These are phyloP conservation scores for Populus deltoides DNA, from an alignment of 345 rosid genomes.

Conservation along the genomic window DNA sequence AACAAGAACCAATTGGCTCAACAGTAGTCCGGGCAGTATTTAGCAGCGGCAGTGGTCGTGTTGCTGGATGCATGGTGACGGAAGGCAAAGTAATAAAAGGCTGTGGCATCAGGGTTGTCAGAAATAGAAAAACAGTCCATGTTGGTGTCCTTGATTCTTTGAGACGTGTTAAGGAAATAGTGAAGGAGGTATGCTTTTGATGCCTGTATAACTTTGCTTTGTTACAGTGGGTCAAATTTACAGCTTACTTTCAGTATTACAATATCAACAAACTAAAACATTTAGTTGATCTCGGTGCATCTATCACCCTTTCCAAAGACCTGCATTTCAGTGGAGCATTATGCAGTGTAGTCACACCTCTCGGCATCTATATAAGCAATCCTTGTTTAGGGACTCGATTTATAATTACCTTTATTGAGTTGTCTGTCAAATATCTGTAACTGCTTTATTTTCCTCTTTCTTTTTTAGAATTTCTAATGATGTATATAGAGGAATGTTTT, in stretches of 20 bases:
- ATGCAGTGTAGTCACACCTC: background rate
- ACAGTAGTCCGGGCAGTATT: slow-evolving; percentile 87
- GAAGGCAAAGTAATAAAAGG: slow-evolving; percentile 86
- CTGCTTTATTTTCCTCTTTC: background rate
- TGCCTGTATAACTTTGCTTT: background rate
- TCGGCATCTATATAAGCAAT: background rate
- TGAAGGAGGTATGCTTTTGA: slow-evolving; percentile 72
- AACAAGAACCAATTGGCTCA: slow-evolving; percentile 75
- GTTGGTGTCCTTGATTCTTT: slow-evolving; percentile 80
- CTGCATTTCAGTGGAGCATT: background rate
- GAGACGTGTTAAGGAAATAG: slow-evolving; percentile 82
- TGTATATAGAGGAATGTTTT: background rate
- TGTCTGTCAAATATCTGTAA: background rate
- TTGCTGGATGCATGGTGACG: slow-evolving; percentile 95
- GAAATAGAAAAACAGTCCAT: slow-evolving; percentile 62
- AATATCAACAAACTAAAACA: background rate
- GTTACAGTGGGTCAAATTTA: background rate
- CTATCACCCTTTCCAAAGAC: background rate
- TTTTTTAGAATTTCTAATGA: background rate
- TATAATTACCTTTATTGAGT: background rate
- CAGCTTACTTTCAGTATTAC: background rate
- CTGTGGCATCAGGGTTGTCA: slow-evolving; percentile 73
- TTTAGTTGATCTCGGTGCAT: background rate
- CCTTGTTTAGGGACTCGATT: background rate
- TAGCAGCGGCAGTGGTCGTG: slow-evolving; percentile 97